Evolutionary conservation across 169 alveolate species (phyloP).

Genomic region (Plasmodium ovale): DNA sequence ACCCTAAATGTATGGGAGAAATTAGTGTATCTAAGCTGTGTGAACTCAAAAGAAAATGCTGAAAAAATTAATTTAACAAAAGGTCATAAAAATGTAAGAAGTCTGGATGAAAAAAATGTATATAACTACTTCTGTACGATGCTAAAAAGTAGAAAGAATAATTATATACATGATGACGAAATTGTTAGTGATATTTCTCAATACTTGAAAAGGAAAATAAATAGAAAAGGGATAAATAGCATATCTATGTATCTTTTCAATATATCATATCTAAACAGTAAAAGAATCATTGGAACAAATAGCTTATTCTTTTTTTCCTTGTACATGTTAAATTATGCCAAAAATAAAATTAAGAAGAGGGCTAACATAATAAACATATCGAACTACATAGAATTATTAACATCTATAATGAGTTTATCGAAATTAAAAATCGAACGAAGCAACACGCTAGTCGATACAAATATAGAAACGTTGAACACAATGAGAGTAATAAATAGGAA

Average conservation of each 20-base stretch:
- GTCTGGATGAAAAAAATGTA: slow-evolving; percentile 41
- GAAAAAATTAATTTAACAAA: slow-evolving; percentile 26
- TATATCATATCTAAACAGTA: slow-evolving; percentile 59
- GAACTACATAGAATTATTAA: slow-evolving; percentile 7
- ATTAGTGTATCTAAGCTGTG: slow-evolving; percentile 53
- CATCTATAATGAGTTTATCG: slow-evolving; percentile 24
- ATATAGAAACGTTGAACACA: slow-evolving; percentile 16
- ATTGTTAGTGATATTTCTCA: slow-evolving; percentile 20
- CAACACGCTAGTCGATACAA: not conserved
- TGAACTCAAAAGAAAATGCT: slow-evolving; percentile 34
- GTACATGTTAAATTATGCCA: slow-evolving; percentile 47
- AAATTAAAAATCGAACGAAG: slow-evolving; percentile 42
- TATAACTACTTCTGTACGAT: slow-evolving; percentile 39
- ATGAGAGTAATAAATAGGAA: slow-evolving; percentile 47
- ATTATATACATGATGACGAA: slow-evolving; percentile 32
- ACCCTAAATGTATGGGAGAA: slow-evolving; percentile 6
- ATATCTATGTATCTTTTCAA: slow-evolving; percentile 34
- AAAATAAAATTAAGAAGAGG: slow-evolving; percentile 36
- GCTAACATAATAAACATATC: not conserved
- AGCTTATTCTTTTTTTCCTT: slow-evolving; percentile 15
- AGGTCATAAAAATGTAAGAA: not conserved
- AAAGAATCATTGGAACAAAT: slow-evolving; percentile 31
- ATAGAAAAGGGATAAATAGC: not conserved
- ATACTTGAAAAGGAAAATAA: slow-evolving; percentile 22
- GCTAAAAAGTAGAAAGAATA: slow-evolving; percentile 49